A percentile compares a stretch with the other conserved stretches of the same genome.
Evolutionary conservation across 805 yeast species (phyloP).

Genomic region (Cyberlindnera euphorbiiphila): DNA sequence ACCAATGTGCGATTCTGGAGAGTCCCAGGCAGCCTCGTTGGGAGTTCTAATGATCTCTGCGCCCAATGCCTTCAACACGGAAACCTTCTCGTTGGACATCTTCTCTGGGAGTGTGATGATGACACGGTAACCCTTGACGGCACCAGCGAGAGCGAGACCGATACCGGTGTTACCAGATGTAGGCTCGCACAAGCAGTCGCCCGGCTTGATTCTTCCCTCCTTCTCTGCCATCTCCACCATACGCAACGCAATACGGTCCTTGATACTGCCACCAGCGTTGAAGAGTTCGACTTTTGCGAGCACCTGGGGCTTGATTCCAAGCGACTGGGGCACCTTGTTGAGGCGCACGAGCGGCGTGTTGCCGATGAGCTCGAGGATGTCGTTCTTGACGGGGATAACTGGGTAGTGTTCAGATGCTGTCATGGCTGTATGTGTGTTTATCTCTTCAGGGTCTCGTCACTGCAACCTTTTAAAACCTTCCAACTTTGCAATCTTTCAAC

Average conservation of each 20-base stretch:
- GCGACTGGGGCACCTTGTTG: constrained; percentile 71
- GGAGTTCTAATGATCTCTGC: constrained; percentile 91
- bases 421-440: neutral
- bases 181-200: constrained; percentile 85
- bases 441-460: too few relatives aligned
- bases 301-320: constrained; percentile 67
- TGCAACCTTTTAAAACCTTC: too few relatives aligned
- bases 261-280: constrained; percentile 88
- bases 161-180: constrained; percentile 92
- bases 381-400: constrained; percentile 11
- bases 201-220: constrained; percentile 76
- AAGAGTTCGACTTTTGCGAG: constrained; percentile 77
- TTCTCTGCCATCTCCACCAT: constrained; percentile 86
- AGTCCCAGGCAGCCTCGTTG: constrained; percentile 89
- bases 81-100: constrained; percentile 87
- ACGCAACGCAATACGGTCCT: constrained; percentile 82
- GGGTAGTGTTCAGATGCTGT: constrained; percentile 1
- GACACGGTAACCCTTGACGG: constrained; percentile 81
- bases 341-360: constrained; percentile 77
- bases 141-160: constrained; percentile 83
- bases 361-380: constrained; percentile 72
- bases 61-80: constrained; percentile 83
- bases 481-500: too few relatives aligned
- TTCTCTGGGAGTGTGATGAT: constrained; percentile 87
- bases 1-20: constrained; percentile 89